These are phyloP conservation scores for Backusella liffmaniae DNA, from an alignment of 192 early-diverging fungal genomes.

Conservation along the genomic window DNA sequence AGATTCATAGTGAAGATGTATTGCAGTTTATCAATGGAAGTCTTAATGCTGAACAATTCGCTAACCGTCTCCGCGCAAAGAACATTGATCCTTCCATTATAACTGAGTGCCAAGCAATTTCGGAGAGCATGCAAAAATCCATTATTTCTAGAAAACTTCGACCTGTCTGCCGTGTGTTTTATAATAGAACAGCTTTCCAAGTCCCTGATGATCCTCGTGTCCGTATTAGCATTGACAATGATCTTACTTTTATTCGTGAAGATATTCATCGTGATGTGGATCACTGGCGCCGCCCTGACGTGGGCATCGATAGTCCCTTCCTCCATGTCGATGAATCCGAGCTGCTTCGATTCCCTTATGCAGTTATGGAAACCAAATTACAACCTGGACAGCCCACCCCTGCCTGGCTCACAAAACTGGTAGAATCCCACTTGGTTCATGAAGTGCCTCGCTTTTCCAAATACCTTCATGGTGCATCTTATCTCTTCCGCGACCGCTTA, in stretches of 20 bases:
- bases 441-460: slow-evolving; percentile 51
- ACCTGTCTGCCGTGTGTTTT: slow-evolving; percentile 29
- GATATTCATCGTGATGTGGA: slow-evolving; percentile 74
- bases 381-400: slow-evolving; percentile 20
- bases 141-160: slow-evolving; percentile 22
- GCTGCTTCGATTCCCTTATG: slow-evolving; percentile 36
- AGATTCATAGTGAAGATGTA: slow-evolving; percentile 20
- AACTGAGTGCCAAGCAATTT: slow-evolving; percentile 45
- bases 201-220: slow-evolving; percentile 57
- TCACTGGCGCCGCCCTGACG: slow-evolving; percentile 38
- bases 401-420: slow-evolving; percentile 23
- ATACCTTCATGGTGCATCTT: slow-evolving; percentile 46
- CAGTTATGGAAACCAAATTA: slow-evolving; percentile 34
- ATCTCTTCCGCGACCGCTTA: slow-evolving; percentile 43
- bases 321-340: slow-evolving; percentile 19
- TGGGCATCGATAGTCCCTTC: slow-evolving; percentile 44
- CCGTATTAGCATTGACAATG: slow-evolving; percentile 91
- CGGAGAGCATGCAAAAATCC: slow-evolving; percentile 23
- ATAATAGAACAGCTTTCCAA: slow-evolving; percentile 38
- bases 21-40: slow-evolving; percentile 15
- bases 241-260: slow-evolving; percentile 93
- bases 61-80: slow-evolving; percentile 61
- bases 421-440: slow-evolving; percentile 44
- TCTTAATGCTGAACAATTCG: slow-evolving; percentile 48
- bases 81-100: slow-evolving; percentile 60